These are phyloP conservation scores for Trichophyton benhamiae DNA, from an alignment of 2,329 filamentous ascomycete genomes.

Conservation along the genomic window DNA sequence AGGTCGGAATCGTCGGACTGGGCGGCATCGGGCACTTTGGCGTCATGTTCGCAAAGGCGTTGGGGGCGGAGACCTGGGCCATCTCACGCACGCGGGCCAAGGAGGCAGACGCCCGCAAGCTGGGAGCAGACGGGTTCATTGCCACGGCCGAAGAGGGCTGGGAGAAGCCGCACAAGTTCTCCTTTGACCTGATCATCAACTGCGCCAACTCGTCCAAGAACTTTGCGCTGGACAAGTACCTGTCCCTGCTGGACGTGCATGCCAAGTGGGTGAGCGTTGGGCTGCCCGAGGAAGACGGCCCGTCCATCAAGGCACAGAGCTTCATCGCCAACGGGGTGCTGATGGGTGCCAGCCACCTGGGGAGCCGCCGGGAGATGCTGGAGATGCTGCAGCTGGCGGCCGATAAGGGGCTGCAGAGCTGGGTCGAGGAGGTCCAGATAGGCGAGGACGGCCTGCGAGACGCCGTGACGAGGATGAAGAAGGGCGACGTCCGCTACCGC, in stretches of 20 bases:
- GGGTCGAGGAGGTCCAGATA: constrained; percentile 61
- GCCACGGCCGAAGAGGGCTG: constrained; percentile 46
- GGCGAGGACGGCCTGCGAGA: constrained; percentile 56
- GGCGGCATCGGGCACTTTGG: constrained; percentile 62
- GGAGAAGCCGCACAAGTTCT: constrained; percentile 42
- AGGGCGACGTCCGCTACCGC: constrained; percentile 59
- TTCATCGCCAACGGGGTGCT: constrained; percentile 62
- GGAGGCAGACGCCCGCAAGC: constrained; percentile 47
- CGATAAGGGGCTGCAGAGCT: constrained; percentile 56
- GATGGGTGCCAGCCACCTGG: constrained; percentile 59
- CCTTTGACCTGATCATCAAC: constrained; percentile 57
- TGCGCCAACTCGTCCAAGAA: constrained; percentile 63
- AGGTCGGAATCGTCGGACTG: constrained; percentile 31
- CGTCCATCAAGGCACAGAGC: constrained; percentile 58
- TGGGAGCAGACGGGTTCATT: constrained; percentile 51
- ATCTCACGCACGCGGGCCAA: constrained; percentile 49
- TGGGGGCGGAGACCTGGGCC: constrained; percentile 51
- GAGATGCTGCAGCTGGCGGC: constrained; percentile 60
- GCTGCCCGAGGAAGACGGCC: constrained; percentile 63
- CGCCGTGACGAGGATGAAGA: constrained; percentile 56
- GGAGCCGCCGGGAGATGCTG: constrained; percentile 56
- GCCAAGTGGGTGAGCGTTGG: constrained; percentile 70
- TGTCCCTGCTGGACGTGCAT: constrained; percentile 69
- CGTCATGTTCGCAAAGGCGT: constrained; percentile 55
- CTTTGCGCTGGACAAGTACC: constrained; percentile 50